These are phyloP conservation scores for Acanthamoeba castellanii DNA, from an alignment of 208 protist species.

Conservation along the genomic window DNA sequence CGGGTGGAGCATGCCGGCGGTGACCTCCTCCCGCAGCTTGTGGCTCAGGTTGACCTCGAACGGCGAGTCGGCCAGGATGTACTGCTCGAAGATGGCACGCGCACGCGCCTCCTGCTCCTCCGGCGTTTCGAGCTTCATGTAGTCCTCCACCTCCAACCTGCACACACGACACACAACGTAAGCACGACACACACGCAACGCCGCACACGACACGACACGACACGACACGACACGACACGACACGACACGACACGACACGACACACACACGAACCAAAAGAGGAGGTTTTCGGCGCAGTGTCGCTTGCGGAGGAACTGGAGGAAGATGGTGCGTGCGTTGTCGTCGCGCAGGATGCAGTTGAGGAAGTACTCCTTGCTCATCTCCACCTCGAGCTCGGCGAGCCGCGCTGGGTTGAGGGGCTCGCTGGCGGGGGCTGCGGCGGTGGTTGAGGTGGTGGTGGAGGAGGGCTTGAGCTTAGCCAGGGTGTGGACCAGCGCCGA, in stretches of 20 bases:
- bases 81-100: background rate
- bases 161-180: background rate
- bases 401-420: background rate
- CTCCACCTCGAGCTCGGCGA: constrained; percentile 46
- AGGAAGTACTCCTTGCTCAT: constrained; percentile 72
- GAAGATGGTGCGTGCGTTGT: constrained; percentile 8
- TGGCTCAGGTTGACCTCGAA: constrained; percentile 45
- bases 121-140: background rate
- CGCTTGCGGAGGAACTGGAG: background rate
- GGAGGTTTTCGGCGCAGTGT: constrained; percentile 48
- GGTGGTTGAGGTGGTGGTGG: no score
- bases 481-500: no score
- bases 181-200: background rate
- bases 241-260: background rate
- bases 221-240: no score
- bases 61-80: background rate
- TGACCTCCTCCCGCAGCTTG: constrained; percentile 54
- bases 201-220: no score
- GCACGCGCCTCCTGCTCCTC: background rate
- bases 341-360: constrained; percentile 39
- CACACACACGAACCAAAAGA: constrained; percentile 46
- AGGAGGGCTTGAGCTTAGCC: no score
- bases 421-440: background rate
- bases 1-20: background rate
- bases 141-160: constrained; percentile 43